Base-by-base conservation (phyloP, 139 green algal species). In the Chlorella sp. region DNA sequence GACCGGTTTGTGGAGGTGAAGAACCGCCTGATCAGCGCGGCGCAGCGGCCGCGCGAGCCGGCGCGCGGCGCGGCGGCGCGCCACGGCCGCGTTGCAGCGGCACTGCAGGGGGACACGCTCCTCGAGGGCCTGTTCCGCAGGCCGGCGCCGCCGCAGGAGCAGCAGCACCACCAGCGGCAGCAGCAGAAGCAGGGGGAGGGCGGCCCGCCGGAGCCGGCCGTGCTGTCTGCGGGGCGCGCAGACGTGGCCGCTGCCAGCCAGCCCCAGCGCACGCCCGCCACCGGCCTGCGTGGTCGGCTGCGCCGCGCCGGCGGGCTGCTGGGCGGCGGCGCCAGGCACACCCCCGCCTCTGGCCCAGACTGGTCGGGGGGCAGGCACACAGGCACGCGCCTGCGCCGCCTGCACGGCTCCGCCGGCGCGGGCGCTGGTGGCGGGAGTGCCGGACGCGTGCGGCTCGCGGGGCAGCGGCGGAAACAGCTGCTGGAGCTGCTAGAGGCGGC, bases 401-500 rank as follows among this genome's bases (percentile, higher is more conserved):
- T n/a, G n/a, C n/a, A n/a, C n/a, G n/a, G n/a, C n/a, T n/a, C n/a
- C n/a, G n/a, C n/a, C n/a, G n/a, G n/a, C n/a, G n/a, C n/a, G n/a
- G n/a, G n/a, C n/a, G n/a, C n/a, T n/a, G n/a, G n/a, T n/a, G n/a
- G n/a, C n/a, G n/a, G n/a, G n/a, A n/a, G n/a, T n/a, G n/a, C n/a
- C n/a, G n/a, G n/a, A n/a, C n/a, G n/a, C n/a, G 56, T 63, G 50
- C 45, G 71, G 38, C 55, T 59, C 27, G 67, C 60, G 35, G 60
- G 62, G 43, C 35, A 84, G 76, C 65, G 68, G 58, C 40, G 31
- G 33, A 56, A 71, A 40, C 60, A 46, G 21, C 71, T 82, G 67
- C 56, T 82, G n/a, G 67, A 77, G 42, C 74, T 80, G 64, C 74
- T 80, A 51, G 74, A 80, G 65, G 64, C 68, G 51, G 74, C 74